A percentile compares a stretch with the other conserved stretches of the same genome.
phyloP scores from a whole-genome alignment of 306 rosid genomes.

The Pueraria montana region DNA sequence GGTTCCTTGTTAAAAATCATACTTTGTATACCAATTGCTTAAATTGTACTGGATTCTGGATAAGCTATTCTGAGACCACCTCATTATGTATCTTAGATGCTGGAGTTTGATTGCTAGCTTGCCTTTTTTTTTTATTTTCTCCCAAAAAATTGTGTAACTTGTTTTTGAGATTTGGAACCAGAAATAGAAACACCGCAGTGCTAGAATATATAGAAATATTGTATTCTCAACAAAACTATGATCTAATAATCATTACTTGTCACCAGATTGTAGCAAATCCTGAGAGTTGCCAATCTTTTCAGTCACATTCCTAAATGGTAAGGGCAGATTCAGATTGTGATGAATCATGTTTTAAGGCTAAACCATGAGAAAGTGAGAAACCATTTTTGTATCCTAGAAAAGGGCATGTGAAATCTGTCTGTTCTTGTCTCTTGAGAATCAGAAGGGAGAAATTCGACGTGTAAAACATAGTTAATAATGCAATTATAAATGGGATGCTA shows the following conservation, averaged over 20 bases:
- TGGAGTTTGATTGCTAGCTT: conserved; percentile 38
- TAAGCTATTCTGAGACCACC: conserved; percentile 36
- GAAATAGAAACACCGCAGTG: background rate
- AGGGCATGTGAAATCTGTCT: background rate
- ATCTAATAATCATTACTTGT: background rate
- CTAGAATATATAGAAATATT: conserved; percentile 26
- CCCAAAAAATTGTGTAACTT: background rate
- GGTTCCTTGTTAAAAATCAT: conserved; percentile 27
- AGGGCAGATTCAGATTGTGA: conserved; percentile 17
- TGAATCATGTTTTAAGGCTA: background rate
- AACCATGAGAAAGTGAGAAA: background rate
- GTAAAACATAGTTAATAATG: background rate
- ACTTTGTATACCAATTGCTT: conserved; percentile 41
- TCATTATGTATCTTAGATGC: conserved; percentile 34
- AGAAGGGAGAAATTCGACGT: background rate
- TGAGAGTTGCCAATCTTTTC: conserved; percentile 3
- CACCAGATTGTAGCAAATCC: background rate
- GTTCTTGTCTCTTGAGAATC: background rate
- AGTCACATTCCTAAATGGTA: background rate
- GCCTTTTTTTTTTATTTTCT: background rate
- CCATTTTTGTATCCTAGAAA: background rate
- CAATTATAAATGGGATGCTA: no score
- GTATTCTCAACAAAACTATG: background rate
- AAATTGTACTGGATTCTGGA: conserved; percentile 25
- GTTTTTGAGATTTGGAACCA: conserved; percentile 15